Evolutionary conservation across 2,329 filamentous ascomycete species (phyloP).

Genomic region (Alternaria panax): DNA sequence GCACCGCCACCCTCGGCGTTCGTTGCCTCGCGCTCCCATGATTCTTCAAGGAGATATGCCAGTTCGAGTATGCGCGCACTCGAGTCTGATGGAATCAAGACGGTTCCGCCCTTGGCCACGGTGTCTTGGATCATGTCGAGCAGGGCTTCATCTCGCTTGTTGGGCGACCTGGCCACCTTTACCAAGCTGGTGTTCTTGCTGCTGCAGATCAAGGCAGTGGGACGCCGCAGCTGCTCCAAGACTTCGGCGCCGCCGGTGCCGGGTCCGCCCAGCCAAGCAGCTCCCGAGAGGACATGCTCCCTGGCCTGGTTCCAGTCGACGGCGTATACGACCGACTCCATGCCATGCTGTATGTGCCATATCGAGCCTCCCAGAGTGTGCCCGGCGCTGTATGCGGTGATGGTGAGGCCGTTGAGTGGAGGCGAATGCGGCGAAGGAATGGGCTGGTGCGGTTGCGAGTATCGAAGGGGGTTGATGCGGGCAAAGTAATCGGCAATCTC

Average conservation of each 20-base stretch:
- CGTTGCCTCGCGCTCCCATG: constrained; percentile 66
- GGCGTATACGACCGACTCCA: constrained; percentile 96
- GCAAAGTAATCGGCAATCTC: constrained; percentile 95
- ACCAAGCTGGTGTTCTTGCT: constrained; percentile 78
- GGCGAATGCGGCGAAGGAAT: constrained; percentile 86
- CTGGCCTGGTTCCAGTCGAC: constrained; percentile 98
- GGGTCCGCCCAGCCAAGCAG: constrained; percentile 88
- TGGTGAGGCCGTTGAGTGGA: constrained; percentile 86
- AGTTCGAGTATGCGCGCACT: constrained; percentile 93
- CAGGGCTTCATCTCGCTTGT: constrained; percentile 84
- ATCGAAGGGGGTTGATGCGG: constrained; percentile 89
- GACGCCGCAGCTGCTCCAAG: constrained; percentile 90
- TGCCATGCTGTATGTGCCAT: constrained; percentile 96
- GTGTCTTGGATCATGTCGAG: constrained; percentile 82
- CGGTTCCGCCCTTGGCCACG: constrained; percentile 82
- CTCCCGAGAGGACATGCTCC: constrained; percentile 92
- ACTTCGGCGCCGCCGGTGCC: constrained; percentile 85
- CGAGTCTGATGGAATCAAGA: constrained; percentile 92
- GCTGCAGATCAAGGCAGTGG: constrained; percentile 92
- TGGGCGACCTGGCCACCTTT: constrained; percentile 74
- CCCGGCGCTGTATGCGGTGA: constrained; percentile 96
- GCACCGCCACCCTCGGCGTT: constrained; percentile 50
- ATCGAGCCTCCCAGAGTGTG: constrained; percentile 96
- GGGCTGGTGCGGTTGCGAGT: constrained; percentile 94
- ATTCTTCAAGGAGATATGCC: constrained; percentile 89